Evolutionary conservation across 495 filamentous ascomycete genomes (phyloP).

Genomic region (Xylaria venustula): DNA sequence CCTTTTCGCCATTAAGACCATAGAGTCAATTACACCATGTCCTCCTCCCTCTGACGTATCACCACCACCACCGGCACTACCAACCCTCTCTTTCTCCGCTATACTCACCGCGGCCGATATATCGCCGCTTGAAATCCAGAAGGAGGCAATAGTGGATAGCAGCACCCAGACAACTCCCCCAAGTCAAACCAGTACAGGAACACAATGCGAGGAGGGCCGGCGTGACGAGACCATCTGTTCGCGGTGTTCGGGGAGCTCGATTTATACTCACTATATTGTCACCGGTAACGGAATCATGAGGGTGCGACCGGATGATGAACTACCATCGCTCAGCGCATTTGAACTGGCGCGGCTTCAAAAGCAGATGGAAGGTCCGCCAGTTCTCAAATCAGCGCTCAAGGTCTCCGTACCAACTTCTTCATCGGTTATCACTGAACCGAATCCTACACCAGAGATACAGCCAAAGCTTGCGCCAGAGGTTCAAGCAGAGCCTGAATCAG

Average conservation of each 20-base stretch:
- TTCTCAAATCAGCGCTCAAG: neutral
- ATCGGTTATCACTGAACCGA: neutral
- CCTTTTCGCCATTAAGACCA: neutral
- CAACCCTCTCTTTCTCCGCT: neutral
- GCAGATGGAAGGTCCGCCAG: neutral
- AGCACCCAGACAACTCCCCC: neutral
- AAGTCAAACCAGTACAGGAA: neutral
- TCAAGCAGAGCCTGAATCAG: too few relatives aligned
- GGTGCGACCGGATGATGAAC: neutral
- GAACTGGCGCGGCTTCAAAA: neutral
- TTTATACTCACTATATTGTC: too few relatives aligned
- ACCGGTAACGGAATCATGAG: neutral
- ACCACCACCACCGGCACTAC: neutral
- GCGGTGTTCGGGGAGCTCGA: too few relatives aligned
- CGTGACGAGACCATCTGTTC: neutral
- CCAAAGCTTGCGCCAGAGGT: too few relatives aligned
- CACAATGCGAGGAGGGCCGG: neutral
- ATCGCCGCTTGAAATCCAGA: neutral
- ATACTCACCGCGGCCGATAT: neutral
- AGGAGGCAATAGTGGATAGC: neutral
- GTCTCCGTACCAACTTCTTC: neutral
- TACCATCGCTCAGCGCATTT: too few relatives aligned
- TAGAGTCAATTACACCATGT: neutral
- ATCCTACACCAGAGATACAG: too few relatives aligned
- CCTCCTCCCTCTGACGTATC: neutral